Evolutionary conservation across 2,329 filamentous ascomycete genomes (phyloP), one percentile per base, ranked within the genome.

Genomic region (Aspergillus pseudotamarii): DNA sequence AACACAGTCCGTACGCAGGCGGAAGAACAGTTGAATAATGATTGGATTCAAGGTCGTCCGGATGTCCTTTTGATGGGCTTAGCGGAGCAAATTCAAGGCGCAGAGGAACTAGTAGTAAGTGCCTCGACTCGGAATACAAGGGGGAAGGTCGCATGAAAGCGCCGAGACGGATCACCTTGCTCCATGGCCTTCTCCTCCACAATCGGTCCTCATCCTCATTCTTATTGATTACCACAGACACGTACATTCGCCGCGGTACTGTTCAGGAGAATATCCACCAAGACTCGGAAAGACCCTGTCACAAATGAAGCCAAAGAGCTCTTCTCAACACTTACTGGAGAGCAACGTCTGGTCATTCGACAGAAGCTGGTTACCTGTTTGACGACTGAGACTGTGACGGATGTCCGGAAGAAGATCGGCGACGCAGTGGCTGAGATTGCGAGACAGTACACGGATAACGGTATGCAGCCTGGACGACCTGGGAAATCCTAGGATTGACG

Each of bases 391-490:
- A 82, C 86, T 26, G 87, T 91, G 66, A 86, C 89, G 65, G 83
- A 87, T 45, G 91, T 97, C 54, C 87, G 95, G 72, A 95, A 97
- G 82, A 99, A 99, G 80, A 91, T 98, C 75, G 95, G 94, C 71
- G 95, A 99, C 80, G 93, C 94, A n/a, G 91, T 98, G 66, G 95
- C 95, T 28, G 95, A 99, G 80, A 85, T 99, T 64, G 95, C 94
- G 51, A 89, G 95, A 73, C 93, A 99, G 81, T 97, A 97, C 80
- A 91, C 92, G 51, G 95, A 98, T 72, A 93, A 91, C 73, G 90
- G 93, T 96, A 85, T 78, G 89, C 82, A 61, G 50, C 11, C 16
- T 34, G 28, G 48, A 34, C 48, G 28, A 51, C 28, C 21, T 26
- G 32, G 51, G 26, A 23, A 34, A 38, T 26, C 51, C 34, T 38